phyloP scores from a whole-genome alignment of 768 basidiomycete genomes.

The Inosperma sp. region DNA sequence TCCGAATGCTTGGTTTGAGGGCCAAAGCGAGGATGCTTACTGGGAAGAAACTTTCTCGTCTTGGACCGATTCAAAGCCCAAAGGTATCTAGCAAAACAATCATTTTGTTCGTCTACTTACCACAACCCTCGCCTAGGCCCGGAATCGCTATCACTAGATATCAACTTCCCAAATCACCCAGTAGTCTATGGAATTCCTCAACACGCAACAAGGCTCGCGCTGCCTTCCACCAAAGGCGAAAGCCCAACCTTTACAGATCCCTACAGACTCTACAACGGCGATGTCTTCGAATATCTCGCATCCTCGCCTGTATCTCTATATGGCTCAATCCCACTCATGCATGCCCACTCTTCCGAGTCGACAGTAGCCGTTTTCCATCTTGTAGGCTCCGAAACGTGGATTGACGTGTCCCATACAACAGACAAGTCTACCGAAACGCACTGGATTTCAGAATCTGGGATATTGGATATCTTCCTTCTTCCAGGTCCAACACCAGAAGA shows the following conservation, averaged over 20 bases:
- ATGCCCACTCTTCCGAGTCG: slow-evolving; percentile 82
- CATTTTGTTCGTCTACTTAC: background rate
- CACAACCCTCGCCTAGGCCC: slow-evolving; percentile 59
- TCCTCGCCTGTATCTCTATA: slow-evolving; percentile 79
- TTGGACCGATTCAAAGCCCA: slow-evolving; percentile 93
- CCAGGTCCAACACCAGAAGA: slow-evolving; percentile 84
- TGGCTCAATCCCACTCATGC: slow-evolving; percentile 88
- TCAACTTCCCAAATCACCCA: slow-evolving; percentile 87
- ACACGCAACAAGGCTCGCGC: slow-evolving; percentile 84
- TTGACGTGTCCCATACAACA: slow-evolving; percentile 75
- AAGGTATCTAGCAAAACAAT: slow-evolving; percentile 53
- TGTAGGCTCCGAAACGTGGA: slow-evolving; percentile 89
- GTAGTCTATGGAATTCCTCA: slow-evolving; percentile 96
- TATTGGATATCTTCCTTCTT: slow-evolving; percentile 89
- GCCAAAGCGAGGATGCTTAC: slow-evolving; percentile 72
- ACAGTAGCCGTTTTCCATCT: slow-evolving; percentile 91
- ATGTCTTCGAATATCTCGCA: slow-evolving; percentile 94
- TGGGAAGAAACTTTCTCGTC: slow-evolving; percentile 88
- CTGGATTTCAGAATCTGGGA: slow-evolving; percentile 97
- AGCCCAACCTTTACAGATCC: slow-evolving; percentile 78
- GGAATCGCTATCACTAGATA: slow-evolving; percentile 88
- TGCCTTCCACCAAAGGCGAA: slow-evolving; percentile 84
- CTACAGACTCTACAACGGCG: slow-evolving; percentile 90
- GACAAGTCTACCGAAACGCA: slow-evolving; percentile 78
- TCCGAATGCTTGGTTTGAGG: slow-evolving; percentile 79